phyloP scores from a whole-genome alignment of 2,329 filamentous ascomycete species.

The Cordyceps javanica region DNA sequence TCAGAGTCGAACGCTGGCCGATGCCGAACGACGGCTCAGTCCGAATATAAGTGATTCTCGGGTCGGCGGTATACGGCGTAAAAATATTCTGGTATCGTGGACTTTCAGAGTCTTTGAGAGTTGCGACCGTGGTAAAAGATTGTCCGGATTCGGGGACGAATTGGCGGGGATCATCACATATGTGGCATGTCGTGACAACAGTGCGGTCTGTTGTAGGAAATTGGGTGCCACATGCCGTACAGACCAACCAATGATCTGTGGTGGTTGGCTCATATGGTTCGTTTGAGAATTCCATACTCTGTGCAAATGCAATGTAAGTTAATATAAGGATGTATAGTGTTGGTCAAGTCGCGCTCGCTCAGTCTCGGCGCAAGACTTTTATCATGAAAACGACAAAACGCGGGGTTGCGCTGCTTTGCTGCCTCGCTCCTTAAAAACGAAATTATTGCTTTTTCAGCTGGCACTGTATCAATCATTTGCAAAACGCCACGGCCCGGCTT shows the following conservation, averaged over 20 bases:
- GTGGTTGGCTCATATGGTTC: slow-evolving; percentile 13
- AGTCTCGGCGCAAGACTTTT: no score
- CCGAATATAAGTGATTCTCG: slow-evolving; percentile 38
- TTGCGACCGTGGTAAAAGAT: slow-evolving; percentile 39
- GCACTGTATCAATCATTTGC: no score
- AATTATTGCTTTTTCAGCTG: no score
- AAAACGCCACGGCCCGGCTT: no score
- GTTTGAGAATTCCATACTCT: slow-evolving; percentile 9
- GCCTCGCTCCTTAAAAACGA: no score
- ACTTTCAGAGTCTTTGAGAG: slow-evolving; percentile 28
- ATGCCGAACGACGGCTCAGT: slow-evolving; percentile 61
- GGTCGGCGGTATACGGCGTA: slow-evolving; percentile 38
- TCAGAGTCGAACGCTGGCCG: slow-evolving; percentile 65
- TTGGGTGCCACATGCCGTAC: slow-evolving; percentile 65
- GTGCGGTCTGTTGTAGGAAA: slow-evolving; percentile 39
- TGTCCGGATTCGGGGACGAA: slow-evolving; percentile 48
- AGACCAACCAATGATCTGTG: slow-evolving; percentile 33
- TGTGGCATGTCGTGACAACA: slow-evolving; percentile 52
- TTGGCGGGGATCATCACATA: slow-evolving; percentile 70
- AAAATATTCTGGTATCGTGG: slow-evolving; percentile 47
- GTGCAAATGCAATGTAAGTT: neutral
- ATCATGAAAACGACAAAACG: no score
- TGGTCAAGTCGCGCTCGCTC: no score
- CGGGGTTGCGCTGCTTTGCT: no score
- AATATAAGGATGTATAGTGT: no score